Base-by-base conservation (phyloP, 2,329 filamentous ascomycete species). In the Ascochyta clinopodiicola region DNA sequence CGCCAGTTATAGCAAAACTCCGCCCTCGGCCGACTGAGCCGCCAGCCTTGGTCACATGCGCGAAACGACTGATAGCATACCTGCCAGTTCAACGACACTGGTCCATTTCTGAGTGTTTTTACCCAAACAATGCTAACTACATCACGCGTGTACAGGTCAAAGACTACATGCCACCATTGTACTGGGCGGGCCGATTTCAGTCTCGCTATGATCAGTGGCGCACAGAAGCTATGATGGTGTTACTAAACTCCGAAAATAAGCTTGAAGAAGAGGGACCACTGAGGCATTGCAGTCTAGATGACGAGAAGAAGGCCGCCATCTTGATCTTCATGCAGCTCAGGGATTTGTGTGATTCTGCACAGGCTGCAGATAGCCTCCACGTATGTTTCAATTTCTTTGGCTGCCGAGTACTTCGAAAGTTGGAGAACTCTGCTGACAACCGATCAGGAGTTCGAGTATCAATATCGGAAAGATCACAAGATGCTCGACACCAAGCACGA, bases 181-280 rank as follows among this genome's bases (percentile, higher is more conserved):
- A 73, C 50, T 75, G 72, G 72, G 71, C 72, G 6, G 72, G 71
- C 8, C 64, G 72, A 8, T 73, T 75, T 42, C 69, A 71, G 47
- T 61, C 70, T 5, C 60, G 68, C 51, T 70, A 63, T 43, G 72
- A 75, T 51, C 66, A 67, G 38, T 75, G 72, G 72, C 71, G 69
- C 27, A 71, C 66, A 7, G 67, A 72, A 48, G 70, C 68, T 13
- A 70, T 72, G 64, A 47, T 53, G 25, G 60, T 49, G 8, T 53
- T 66, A 13, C 50, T 72, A 0, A 46, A 69, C 38, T 53, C 64
- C 12, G 27, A 43, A 0, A 37, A 61, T 19, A 46, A 59, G 36
- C 9, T 8, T 15, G 29, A 54, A 19, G 39, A 47, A 4, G 47
- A 59, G 12, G 66, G 61, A 10, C 51, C 49, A 12, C 43, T 73